Evolutionary conservation across 2,329 filamentous ascomycete genomes (phyloP).

Genomic region (Scedosporium minutisporum): DNA sequence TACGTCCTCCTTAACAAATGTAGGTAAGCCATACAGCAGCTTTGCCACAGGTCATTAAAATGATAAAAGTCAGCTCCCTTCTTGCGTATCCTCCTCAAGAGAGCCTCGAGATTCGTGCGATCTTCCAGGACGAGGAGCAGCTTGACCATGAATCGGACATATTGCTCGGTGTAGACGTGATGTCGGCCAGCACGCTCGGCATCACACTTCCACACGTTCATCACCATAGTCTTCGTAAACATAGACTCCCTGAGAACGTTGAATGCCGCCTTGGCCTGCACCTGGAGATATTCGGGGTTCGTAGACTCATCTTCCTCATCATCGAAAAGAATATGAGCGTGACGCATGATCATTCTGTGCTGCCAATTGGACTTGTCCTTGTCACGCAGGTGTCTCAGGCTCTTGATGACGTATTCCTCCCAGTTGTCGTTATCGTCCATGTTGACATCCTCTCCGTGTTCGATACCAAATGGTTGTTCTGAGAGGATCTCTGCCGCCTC

Average conservation of each 20-base stretch:
- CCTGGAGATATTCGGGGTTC: constrained; percentile 31
- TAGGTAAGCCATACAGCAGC: constrained; percentile 43
- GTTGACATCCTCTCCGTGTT: constrained; percentile 35
- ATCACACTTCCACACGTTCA: constrained; percentile 93
- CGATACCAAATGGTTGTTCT: constrained; percentile 42
- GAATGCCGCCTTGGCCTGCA: constrained; percentile 69
- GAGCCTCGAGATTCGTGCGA: constrained; percentile 62
- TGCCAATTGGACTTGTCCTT: constrained; percentile 95
- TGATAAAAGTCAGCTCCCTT: constrained; percentile 68
- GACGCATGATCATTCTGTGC: constrained; percentile 77
- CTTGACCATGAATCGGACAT: constrained; percentile 71
- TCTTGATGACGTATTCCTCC: constrained; percentile 45
- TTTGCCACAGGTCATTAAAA: constrained; percentile 50
- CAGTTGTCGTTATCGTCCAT: constrained; percentile 52
- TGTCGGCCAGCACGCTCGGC: constrained; percentile 74
- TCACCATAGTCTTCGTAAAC: constrained; percentile 90
- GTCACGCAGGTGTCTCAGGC: constrained; percentile 41
- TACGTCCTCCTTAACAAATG: constrained; percentile 41
- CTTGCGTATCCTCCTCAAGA: constrained; percentile 71
- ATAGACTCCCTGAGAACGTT: constrained; percentile 61
- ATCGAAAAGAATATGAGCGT: constrained; percentile 47
- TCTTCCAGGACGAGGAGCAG: constrained; percentile 69
- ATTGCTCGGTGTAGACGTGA: constrained; percentile 83
- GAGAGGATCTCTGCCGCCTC: constrained; percentile 44
- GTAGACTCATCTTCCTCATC: constrained; percentile 27